These are phyloP conservation scores for Pseudocercospora musae DNA, from an alignment of 2,329 filamentous ascomycete genomes.

Conservation along the genomic window DNA sequence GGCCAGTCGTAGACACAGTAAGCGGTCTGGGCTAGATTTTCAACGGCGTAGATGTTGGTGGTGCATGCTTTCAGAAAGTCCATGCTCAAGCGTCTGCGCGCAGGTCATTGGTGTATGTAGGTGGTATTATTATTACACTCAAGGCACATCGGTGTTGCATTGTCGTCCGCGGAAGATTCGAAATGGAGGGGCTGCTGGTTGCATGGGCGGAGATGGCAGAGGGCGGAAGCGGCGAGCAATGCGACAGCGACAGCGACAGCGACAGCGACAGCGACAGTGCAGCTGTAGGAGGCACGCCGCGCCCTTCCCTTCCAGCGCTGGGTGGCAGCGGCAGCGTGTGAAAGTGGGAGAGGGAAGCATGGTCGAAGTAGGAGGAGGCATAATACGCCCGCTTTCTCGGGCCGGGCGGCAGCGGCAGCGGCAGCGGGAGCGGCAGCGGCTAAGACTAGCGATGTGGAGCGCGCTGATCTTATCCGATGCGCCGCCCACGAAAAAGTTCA, in stretches of 20 bases:
- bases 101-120: conserved; percentile 3
- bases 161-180: background rate
- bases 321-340: background rate
- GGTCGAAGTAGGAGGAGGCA: no score
- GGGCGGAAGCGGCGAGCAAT: background rate
- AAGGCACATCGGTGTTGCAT: conserved; percentile 28
- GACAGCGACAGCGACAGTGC: background rate
- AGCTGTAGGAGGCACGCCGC: background rate
- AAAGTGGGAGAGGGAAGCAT: background rate
- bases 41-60: conserved; percentile 33
- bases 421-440: background rate
- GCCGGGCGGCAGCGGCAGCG: no score
- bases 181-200: conserved; percentile 1
- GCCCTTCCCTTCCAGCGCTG: background rate
- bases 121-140: background rate
- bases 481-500: background rate
- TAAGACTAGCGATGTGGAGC: background rate
- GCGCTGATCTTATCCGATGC: background rate
- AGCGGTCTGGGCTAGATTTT: conserved; percentile 14
- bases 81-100: conserved; percentile 24
- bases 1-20: conserved; percentile 12
- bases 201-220: background rate
- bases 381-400: no score
- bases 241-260: background rate
- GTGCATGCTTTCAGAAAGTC: conserved; percentile 36